Evolutionary conservation across 331 rosid genomes (phyloP).

Genomic region (Quercus lobata): DNA sequence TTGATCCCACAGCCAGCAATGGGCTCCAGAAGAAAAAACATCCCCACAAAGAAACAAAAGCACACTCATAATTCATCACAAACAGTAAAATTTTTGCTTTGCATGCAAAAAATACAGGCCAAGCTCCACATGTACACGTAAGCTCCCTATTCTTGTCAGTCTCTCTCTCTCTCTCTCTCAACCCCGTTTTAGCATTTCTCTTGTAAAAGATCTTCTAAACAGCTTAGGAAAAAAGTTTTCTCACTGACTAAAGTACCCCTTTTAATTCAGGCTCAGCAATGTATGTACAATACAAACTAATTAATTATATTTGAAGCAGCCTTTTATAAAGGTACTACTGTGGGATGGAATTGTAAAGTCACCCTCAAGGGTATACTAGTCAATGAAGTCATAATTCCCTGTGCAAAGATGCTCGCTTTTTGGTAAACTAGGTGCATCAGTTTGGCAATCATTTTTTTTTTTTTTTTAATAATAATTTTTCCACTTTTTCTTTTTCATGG

Average conservation of each 20-base stretch:
- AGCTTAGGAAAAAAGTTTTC: neutral
- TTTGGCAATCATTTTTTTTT: neutral
- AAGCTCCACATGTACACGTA: slow-evolving; percentile 53
- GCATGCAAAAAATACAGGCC: slow-evolving; percentile 64
- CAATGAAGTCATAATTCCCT: slow-evolving; percentile 42
- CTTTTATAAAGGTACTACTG: slow-evolving; percentile 81
- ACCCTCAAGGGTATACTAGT: slow-evolving; percentile 72
- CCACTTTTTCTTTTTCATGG: neutral
- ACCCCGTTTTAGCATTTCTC: neutral
- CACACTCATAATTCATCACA: slow-evolving; percentile 51
- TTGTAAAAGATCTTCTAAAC: neutral
- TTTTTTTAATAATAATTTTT: neutral
- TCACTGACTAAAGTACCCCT: slow-evolving; percentile 53
- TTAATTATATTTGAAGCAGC: slow-evolving; percentile 64
- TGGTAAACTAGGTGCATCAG: slow-evolving; percentile 64
- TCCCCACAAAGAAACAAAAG: slow-evolving; percentile 83
- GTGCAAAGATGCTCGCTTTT: slow-evolving; percentile 62
- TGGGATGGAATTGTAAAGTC: slow-evolving; percentile 88
- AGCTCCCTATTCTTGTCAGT: slow-evolving; percentile 24
- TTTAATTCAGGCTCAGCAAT: neutral
- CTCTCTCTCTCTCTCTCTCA: slow-evolving; percentile 2
- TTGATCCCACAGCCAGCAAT: slow-evolving; percentile 83
- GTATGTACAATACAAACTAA: slow-evolving; percentile 19
- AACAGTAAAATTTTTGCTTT: slow-evolving; percentile 39
- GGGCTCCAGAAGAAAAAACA: slow-evolving; percentile 81